Conservation (phyloP, 352 stramenopile species). For the Phytophthora constricta region DNA sequence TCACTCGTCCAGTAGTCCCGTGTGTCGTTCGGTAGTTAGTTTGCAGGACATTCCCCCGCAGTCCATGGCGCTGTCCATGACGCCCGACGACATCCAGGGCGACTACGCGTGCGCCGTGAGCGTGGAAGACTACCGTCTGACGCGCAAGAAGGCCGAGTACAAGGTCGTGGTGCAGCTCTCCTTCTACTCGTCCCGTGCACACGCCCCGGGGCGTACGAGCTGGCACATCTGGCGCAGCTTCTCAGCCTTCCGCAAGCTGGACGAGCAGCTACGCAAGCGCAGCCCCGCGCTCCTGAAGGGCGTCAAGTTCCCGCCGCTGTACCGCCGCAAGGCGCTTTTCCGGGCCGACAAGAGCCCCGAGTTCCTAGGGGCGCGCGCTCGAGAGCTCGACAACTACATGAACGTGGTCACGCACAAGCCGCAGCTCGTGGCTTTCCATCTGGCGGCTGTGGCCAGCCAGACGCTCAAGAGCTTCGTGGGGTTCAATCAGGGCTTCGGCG, state of each 20-base stretch:
- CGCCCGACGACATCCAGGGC: constrained; percentile 83
- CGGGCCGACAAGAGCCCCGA: constrained; percentile 66
- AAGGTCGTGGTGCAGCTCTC: constrained; percentile 73
- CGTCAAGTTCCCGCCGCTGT: constrained; percentile 84
- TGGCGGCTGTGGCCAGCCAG: constrained; percentile 73
- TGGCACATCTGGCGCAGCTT: constrained; percentile 89
- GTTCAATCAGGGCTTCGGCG: constrained; percentile 78
- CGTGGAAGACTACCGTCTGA: constrained; percentile 76
- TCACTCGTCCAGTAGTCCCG: too few relatives aligned
- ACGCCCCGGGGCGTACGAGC: constrained; percentile 64
- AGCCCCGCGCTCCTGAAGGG: constrained; percentile 76
- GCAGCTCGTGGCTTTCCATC: constrained; percentile 78
- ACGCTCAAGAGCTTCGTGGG: constrained; percentile 84
- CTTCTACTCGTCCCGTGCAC: constrained; percentile 81
- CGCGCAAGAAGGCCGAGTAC: constrained; percentile 82
- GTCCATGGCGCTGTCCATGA: constrained; percentile 54
- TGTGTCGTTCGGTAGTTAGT: too few relatives aligned
- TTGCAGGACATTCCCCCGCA: background rate
- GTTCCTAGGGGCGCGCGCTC: constrained; percentile 66
- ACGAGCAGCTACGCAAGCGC: constrained; percentile 82
- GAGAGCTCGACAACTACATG: constrained; percentile 84
- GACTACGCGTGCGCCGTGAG: constrained; percentile 67
- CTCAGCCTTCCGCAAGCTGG: constrained; percentile 81
- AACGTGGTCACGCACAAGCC: constrained; percentile 62
- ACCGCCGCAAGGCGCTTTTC: constrained; percentile 74